A percentile compares a stretch with the other conserved stretches of the same genome.
These are phyloP conservation scores for Paratinospora sagittata DNA, from an alignment of 164 flowering plant genomes.

Conservation along the genomic window DNA sequence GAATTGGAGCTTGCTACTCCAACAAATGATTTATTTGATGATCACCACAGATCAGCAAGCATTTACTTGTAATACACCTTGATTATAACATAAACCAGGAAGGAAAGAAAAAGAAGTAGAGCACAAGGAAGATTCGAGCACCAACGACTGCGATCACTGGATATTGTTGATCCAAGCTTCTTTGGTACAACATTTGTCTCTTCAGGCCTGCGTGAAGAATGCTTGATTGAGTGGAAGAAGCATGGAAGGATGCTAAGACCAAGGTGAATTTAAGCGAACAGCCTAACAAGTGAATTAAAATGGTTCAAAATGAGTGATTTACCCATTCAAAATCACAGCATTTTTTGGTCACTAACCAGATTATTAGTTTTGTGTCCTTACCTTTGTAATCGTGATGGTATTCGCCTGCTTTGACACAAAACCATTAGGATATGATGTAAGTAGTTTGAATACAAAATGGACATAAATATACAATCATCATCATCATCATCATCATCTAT, in stretches of 20 bases:
- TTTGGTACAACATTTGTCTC: slow-evolving; percentile 9
- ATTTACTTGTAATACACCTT: background rate
- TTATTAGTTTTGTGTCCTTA: slow-evolving; percentile 3
- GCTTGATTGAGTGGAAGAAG: slow-evolving; percentile 19
- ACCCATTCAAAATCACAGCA: background rate
- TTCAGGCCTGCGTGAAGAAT: slow-evolving; percentile 26
- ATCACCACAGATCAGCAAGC: too few species aligned
- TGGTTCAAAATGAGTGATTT: slow-evolving; percentile 17
- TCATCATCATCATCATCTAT: too few species aligned
- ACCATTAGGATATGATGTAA: background rate
- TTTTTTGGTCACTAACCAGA: background rate
- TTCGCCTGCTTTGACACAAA: slow-evolving; percentile 16
- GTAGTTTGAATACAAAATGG: background rate
- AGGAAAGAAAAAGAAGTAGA: background rate
- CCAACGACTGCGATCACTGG: background rate
- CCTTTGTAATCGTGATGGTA: slow-evolving; percentile 22
- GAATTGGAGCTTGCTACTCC: too few species aligned
- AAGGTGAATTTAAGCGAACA: slow-evolving; percentile 24
- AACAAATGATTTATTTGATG: background rate
- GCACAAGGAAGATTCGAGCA: background rate
- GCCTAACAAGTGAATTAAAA: slow-evolving; percentile 23
- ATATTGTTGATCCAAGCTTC: background rate
- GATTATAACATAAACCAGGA: background rate
- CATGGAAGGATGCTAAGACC: slow-evolving; percentile 15
- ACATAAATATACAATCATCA: background rate